Evolutionary conservation across 495 filamentous ascomycete species (phyloP), one percentile per base, ranked within the genome.

Genomic region (Penicillium herquei): DNA sequence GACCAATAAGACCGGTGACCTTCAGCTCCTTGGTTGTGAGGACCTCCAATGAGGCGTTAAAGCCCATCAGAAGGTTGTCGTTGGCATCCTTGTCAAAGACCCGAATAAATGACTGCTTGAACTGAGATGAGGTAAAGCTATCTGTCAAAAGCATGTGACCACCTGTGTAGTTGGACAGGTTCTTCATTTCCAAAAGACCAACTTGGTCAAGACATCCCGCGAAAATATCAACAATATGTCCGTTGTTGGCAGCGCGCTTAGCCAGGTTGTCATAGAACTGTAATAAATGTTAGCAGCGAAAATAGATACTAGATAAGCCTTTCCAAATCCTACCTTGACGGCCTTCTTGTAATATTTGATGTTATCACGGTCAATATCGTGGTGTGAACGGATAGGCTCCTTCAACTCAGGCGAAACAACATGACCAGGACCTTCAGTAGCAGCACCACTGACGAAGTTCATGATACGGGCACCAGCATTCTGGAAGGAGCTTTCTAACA

Each of bases 281-380:
- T 16, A 35, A 16, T 17, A n/a, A 16, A 11, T 34, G 7, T 59
- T 56, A 73, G 65, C 62, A 66, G 52, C 12, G 30, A 45, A 34
- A 9, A 4, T n/a, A 7, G 17, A n/a, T 45, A 34, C 21, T 26
- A 0, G 17, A 46, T 16, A 3, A 13, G 8, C 5, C 26, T 8
- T 10, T 26, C 3, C 33, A 40, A 14, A 54, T 51, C 75, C 35
- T 75, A 96, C 91, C 87, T 98, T 99, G 12, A 96, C 73, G 42
- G 95, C 94, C 74, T 98, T 98, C 81, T 99, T 99, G 77, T 96
- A 98, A 70, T 98, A 97, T 72, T 98, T 99, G 78, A 96, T 96
- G 64, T 97, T 96, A 68, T 99, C 95, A 39, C 91, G 84, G 65
- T 99, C 95, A 68, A 99, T 99, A 62, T 99, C 95, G 67, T 99